phyloP scores from a whole-genome alignment of 75 land plant species.

The Picea glauca region DNA sequence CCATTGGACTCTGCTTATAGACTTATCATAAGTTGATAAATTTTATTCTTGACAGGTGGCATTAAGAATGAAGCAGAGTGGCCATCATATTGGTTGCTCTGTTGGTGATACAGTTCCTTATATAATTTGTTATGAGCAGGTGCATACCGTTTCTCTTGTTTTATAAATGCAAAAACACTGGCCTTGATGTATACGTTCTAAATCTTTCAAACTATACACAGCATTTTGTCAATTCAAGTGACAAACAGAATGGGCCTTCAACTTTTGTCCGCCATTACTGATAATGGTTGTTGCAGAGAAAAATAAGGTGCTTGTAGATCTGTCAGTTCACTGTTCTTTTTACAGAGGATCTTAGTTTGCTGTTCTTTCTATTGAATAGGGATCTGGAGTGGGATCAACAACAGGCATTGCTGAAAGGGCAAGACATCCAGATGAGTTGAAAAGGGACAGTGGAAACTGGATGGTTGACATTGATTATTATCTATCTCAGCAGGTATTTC shows the following conservation, averaged over 20 bases:
- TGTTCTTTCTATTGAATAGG: conserved; percentile 31
- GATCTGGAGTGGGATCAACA: conserved; percentile 28
- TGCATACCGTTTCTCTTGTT: conserved; percentile 8
- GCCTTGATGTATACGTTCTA: not conserved
- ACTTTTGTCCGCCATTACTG: not conserved
- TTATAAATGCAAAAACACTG: not conserved
- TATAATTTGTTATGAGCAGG: conserved; percentile 89
- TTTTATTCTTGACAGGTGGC: conserved; percentile 61
- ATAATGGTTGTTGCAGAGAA: not conserved
- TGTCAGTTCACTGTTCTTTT: not conserved
- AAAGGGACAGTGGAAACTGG: conserved; percentile 73
- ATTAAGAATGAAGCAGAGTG: conserved; percentile 77
- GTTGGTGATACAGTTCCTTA: conserved; percentile 97
- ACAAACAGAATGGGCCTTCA: not conserved
- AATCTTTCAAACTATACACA: not conserved
- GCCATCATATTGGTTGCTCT: conserved; percentile 73
- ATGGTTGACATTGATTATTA: conserved; percentile 97
- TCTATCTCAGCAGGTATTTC: conserved; percentile 84
- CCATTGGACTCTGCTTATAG: not conserved
- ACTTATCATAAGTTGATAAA: not conserved
- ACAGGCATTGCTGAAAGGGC: conserved; percentile 90
- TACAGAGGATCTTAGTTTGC: not conserved
- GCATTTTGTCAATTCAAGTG: not conserved
- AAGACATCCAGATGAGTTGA: conserved; percentile 97
- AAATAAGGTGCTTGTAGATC: not conserved